Conservation (phyloP, 2,329 filamentous ascomycete genomes). For the Pseudogymnoascus sp. region DNA sequence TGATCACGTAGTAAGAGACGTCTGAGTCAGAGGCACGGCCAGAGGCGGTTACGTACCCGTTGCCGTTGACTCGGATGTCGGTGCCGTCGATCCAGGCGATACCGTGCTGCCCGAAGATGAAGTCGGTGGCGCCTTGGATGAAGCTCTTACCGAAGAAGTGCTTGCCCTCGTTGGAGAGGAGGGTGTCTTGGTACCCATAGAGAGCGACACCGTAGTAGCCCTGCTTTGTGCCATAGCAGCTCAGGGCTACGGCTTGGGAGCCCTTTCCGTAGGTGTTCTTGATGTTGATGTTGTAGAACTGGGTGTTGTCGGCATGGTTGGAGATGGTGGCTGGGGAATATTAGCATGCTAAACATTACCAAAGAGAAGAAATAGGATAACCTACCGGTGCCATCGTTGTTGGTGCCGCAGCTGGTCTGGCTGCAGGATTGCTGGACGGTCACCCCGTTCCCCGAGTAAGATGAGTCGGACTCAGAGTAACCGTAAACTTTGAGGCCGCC, state of each 20-base stretch:
- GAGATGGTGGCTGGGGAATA: constrained; percentile 23
- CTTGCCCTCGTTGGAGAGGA: constrained; percentile 42
- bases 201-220: constrained; percentile 52
- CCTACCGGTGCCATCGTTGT: constrained; percentile 34
- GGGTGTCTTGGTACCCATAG: constrained; percentile 50
- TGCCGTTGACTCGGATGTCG: constrained; percentile 38
- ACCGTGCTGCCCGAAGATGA: constrained; percentile 50
- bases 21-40: constrained; percentile 35
- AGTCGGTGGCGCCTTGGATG: constrained; percentile 53
- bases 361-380: neutral
- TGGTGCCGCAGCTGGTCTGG: constrained; percentile 32
- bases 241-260: constrained; percentile 46
- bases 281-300: constrained; percentile 54
- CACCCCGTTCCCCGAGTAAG: constrained; percentile 45
- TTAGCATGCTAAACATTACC: neutral
- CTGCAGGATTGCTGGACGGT: constrained; percentile 36
- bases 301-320: constrained; percentile 38
- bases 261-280: constrained; percentile 44
- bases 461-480: constrained; percentile 39
- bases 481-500: constrained; percentile 48
- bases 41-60: constrained; percentile 41
- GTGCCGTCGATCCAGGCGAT: constrained; percentile 45
- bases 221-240: constrained; percentile 43
- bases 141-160: constrained; percentile 50
- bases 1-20: constrained; percentile 47